A percentile compares a stretch with the other conserved stretches of the same genome.
These are phyloP conservation scores for Monilinia vaccinii-corymbosi DNA, from an alignment of 2,329 filamentous ascomycete genomes.

Conservation along the genomic window DNA sequence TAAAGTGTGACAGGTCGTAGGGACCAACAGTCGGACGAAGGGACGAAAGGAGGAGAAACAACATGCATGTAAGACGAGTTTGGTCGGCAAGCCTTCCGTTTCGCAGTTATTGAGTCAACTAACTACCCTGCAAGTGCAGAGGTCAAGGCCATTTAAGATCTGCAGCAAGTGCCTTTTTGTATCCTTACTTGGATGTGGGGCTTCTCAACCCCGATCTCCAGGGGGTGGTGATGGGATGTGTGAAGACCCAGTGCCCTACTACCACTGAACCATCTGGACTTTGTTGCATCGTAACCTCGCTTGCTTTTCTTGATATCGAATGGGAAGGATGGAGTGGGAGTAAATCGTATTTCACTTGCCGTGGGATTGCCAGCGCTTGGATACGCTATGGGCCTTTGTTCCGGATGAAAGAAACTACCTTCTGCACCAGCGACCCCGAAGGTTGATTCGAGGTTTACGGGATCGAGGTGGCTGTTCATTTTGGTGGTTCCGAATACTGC, in stretches of 20 bases:
- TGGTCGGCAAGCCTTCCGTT: background rate
- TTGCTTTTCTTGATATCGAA: no score
- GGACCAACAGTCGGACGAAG: no score
- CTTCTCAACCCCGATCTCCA: background rate
- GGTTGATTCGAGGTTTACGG: background rate
- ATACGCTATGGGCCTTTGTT: no score
- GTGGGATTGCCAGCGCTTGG: no score
- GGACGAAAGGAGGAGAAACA: no score
- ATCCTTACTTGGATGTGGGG: background rate
- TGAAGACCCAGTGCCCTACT: no score
- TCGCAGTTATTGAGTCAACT: background rate
- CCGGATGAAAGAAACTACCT: no score
- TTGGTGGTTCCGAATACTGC: background rate
- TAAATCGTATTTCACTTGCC: no score
- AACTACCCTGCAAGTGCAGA: background rate
- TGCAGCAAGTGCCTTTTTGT: background rate
- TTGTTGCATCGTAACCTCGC: no score
- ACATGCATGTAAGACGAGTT: background rate
- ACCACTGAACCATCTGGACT: no score
- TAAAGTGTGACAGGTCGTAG: background rate
- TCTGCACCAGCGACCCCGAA: background rate
- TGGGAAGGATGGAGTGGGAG: no score
- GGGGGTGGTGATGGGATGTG: no score
- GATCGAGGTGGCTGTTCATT: background rate
- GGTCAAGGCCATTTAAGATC: background rate